Percentiles rank a stretch among this genome's conserved stretches.
Conservation (phyloP, 1,284 basidiomycete genomes). For the Cutaneotrichosporon daszewskae region DNA sequence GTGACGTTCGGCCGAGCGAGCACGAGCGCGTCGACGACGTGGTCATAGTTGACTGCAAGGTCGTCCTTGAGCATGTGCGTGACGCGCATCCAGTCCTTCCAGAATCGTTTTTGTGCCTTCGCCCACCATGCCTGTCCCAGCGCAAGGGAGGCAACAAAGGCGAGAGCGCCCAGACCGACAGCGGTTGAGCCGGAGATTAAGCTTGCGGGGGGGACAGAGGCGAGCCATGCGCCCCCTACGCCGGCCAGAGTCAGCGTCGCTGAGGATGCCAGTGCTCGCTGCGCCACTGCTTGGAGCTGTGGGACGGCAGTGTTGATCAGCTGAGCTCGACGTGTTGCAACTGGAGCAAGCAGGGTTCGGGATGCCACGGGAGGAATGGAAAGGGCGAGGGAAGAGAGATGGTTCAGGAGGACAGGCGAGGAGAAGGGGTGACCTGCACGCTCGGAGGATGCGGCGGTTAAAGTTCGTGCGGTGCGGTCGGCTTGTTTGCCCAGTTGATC, state of each 20-base stretch:
- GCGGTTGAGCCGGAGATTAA: conserved; percentile 50
- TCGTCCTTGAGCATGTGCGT: conserved; percentile 66
- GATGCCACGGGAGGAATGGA: conserved; percentile 53
- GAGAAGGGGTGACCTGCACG: conserved; percentile 52
- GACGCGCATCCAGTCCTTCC: conserved; percentile 65
- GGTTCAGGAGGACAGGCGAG: conserved; percentile 64
- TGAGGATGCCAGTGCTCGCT: conserved; percentile 56
- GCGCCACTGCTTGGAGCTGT: conserved; percentile 61
- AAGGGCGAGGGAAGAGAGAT: conserved; percentile 54
- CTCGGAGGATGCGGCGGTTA: conserved; percentile 21
- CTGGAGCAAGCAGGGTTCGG: conserved; percentile 54
- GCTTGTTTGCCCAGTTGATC: conserved; percentile 50
- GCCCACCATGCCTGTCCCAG: conserved; percentile 69
- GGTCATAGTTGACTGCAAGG: conserved; percentile 56
- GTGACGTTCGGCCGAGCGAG: conserved; percentile 34
- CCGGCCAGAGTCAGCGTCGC: conserved; percentile 39
- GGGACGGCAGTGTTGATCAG: conserved; percentile 57
- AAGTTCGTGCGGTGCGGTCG: conserved; percentile 36
- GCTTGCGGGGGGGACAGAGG: conserved; percentile 30
- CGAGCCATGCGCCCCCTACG: conserved; percentile 47
- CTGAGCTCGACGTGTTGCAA: conserved; percentile 57
- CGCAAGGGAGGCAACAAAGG: conserved; percentile 55
- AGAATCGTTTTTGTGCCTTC: conserved; percentile 63
- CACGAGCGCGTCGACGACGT: conserved; percentile 40
- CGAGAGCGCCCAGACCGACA: conserved; percentile 58